Conservation (phyloP, 164 flowering plant genomes). For the Dillenia suffruticosa region DNA sequence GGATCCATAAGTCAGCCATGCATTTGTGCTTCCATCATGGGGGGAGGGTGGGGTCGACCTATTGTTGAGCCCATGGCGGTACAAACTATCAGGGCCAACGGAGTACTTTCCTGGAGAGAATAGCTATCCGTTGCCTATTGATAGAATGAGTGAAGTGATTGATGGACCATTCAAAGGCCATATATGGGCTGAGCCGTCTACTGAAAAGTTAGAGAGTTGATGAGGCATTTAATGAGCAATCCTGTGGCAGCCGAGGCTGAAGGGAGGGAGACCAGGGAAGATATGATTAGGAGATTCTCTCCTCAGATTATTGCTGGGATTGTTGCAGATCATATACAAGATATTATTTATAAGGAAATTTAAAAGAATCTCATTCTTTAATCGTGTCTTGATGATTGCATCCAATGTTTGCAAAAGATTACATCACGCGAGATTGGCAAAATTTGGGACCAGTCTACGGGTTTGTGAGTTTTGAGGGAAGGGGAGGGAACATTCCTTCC, state of each 20-base stretch:
- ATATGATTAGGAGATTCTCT: slow-evolving; percentile 58
- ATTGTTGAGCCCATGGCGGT: slow-evolving; percentile 78
- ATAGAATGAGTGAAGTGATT: slow-evolving; percentile 53
- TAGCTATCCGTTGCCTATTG: slow-evolving; percentile 59
- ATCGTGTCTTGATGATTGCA: no score
- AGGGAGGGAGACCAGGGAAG: slow-evolving; percentile 56
- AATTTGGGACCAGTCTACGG: no score
- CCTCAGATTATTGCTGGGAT: slow-evolving; percentile 62
- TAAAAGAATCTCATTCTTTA: no score
- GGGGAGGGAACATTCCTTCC: no score
- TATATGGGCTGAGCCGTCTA: slow-evolving; percentile 81
- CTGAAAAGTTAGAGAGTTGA: slow-evolving; percentile 31
- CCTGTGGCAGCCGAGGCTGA: slow-evolving; percentile 45
- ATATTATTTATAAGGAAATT: slow-evolving; percentile 4
- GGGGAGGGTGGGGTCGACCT: slow-evolving; percentile 86
- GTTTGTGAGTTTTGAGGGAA: no score
- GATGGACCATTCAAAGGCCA: slow-evolving; percentile 81
- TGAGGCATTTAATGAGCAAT: slow-evolving; percentile 57
- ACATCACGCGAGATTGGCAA: no score
- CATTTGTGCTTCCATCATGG: slow-evolving; percentile 74
- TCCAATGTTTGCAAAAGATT: no score
- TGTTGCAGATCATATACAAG: slow-evolving; percentile 36
- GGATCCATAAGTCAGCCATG: slow-evolving; percentile 61
- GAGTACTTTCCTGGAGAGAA: slow-evolving; percentile 66
- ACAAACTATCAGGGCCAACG: slow-evolving; percentile 81